phyloP scores from a whole-genome alignment of 441 rosid species.

The Gossypium aridum region DNA sequence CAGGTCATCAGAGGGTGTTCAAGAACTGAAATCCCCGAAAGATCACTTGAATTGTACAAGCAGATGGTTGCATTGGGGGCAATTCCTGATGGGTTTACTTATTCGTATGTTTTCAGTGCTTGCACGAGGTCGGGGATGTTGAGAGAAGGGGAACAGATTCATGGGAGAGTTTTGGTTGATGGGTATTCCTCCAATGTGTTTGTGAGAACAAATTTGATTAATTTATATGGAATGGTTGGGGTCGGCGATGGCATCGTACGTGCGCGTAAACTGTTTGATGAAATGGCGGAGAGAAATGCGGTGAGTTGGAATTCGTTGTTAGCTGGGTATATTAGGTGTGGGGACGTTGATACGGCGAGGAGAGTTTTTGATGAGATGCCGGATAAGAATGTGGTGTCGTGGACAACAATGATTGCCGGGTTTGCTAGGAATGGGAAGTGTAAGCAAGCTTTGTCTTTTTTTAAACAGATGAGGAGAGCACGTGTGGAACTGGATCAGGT shows the following conservation, averaged over 20 bases:
- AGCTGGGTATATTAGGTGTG: conserved; percentile 30
- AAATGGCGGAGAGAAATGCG: conserved; percentile 40
- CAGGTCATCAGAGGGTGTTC: conserved; percentile 40
- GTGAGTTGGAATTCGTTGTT: conserved; percentile 48
- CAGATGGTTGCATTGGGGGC: conserved; percentile 28
- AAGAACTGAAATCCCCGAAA: conserved; percentile 20
- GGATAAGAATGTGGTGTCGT: conserved; percentile 41
- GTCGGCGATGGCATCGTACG: conserved; percentile 10
- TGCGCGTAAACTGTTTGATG: conserved; percentile 43
- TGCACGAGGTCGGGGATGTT: conserved; percentile 29
- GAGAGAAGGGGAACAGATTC: conserved; percentile 41
- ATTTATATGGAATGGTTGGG: conserved; percentile 20
- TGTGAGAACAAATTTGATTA: conserved; percentile 37
- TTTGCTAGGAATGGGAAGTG: conserved; percentile 37
- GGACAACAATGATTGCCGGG: conserved; percentile 46
- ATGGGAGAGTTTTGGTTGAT: conserved; percentile 28
- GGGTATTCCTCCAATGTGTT: conserved; percentile 36
- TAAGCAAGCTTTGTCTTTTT: conserved; percentile 36
- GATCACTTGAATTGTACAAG: conserved; percentile 26
- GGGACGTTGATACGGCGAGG: conserved; percentile 29
- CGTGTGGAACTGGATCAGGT: conserved; percentile 38
- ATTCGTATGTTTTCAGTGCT: conserved; percentile 38
- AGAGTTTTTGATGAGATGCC: conserved; percentile 39
- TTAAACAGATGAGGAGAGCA: conserved; percentile 36
- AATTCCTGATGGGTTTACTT: conserved; percentile 40